Conservation (phyloP, 371 early-diverging fungal genomes). For the Rhizopus arrhizus region DNA sequence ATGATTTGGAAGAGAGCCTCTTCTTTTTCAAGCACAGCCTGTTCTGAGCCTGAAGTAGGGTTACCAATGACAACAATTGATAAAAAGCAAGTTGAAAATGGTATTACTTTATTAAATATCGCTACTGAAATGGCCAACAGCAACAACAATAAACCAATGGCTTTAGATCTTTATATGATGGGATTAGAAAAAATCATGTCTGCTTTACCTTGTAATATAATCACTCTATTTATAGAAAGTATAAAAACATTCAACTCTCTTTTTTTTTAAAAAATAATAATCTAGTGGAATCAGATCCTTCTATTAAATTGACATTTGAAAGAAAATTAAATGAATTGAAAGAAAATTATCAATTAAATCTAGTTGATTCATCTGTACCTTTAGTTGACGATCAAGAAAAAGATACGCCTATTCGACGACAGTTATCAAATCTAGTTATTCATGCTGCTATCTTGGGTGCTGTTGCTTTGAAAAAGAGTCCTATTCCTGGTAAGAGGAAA, state of each 20-base stretch:
- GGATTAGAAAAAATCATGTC: constrained; percentile 50
- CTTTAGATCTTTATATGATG: constrained; percentile 57
- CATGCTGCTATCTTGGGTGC: constrained; percentile 58
- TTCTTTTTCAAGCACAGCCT: constrained; percentile 24
- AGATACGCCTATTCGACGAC: constrained; percentile 21
- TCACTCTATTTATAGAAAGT: neutral
- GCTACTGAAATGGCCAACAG: constrained; percentile 51
- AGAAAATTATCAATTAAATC: constrained; percentile 23
- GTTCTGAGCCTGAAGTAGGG: constrained; percentile 4
- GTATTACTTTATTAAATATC: constrained; percentile 48
- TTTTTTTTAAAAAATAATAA: neutral
- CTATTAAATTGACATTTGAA: constrained; percentile 41
- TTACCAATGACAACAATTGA: constrained; percentile 29
- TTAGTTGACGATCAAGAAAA: constrained; percentile 9
- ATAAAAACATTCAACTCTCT: neutral
- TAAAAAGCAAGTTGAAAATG: constrained; percentile 48
- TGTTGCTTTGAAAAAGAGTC: constrained; percentile 67
- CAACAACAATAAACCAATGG: constrained; percentile 41
- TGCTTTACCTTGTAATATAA: constrained; percentile 54
- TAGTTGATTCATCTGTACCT: neutral
- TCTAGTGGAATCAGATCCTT: constrained; percentile 53
- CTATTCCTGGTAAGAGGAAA: constrained; percentile 52
- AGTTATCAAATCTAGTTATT: constrained; percentile 48
- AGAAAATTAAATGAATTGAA: constrained; percentile 37
- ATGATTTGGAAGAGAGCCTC: constrained; percentile 28